Evolutionary conservation across 2,329 filamentous ascomycete species (phyloP).

Genomic region (Aspergillus luchuensis): DNA sequence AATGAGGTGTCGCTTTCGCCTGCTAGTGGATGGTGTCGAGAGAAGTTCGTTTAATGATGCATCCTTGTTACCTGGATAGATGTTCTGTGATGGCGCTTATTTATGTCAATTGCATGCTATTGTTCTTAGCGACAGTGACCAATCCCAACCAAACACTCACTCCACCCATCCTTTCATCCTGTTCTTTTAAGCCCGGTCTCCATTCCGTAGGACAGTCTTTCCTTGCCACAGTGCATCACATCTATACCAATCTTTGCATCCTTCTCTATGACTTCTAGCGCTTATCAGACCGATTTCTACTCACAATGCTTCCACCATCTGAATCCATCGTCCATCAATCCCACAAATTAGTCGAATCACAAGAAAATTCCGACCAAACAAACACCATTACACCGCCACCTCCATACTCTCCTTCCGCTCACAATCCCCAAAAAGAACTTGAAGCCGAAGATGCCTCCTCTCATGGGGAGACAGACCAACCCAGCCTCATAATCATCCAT

Average conservation of each 20-base stretch:
- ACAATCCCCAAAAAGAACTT: not conserved
- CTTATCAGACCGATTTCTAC: not conserved
- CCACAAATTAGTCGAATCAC: conserved; percentile 30
- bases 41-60: conserved; percentile 5
- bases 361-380: conserved; percentile 21
- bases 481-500: conserved; percentile 32
- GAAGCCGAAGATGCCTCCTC: not conserved
- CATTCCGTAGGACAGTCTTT: not conserved
- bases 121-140: not conserved
- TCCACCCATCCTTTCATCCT: not conserved
- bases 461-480: not conserved
- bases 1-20: not conserved
- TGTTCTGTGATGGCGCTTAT: not conserved
- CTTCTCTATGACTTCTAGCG: not conserved
- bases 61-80: not conserved
- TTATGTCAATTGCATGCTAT: conserved; percentile 1
- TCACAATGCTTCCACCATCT: conserved; percentile 32
- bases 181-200: not conserved
- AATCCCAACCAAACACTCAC: not conserved
- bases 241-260: not conserved
- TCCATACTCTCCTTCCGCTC: conserved; percentile 22
- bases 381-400: conserved; percentile 23
- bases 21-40: not conserved
- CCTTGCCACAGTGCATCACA: not conserved
- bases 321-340: conserved; percentile 31